These are phyloP conservation scores for Aspergillus sp. DNA, from an alignment of 2,329 filamentous ascomycete genomes.

Conservation along the genomic window DNA sequence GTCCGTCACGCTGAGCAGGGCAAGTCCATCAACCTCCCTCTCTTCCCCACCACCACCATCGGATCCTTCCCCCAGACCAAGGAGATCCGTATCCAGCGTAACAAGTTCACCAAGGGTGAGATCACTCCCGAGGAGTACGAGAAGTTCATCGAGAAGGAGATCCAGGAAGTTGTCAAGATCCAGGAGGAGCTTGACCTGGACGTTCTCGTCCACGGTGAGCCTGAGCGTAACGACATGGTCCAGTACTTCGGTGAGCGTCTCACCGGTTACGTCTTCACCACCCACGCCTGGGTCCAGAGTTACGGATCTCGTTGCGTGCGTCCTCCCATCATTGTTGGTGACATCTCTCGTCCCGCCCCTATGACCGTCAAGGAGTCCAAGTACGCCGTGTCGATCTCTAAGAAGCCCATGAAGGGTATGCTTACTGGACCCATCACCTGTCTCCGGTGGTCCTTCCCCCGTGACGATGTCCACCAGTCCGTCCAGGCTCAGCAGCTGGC, in stretches of 20 bases:
- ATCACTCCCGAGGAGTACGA: constrained; percentile 92
- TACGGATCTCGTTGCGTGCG: constrained; percentile 98
- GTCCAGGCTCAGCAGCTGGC: constrained; percentile 98
- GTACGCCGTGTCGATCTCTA: constrained; percentile 92
- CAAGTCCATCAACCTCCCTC: constrained; percentile 86
- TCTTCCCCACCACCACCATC: constrained; percentile 99
- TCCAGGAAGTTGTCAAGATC: constrained; percentile 89
- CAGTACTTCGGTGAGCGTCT: constrained; percentile 99
- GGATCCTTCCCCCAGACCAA: constrained; percentile 99
- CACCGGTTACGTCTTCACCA: constrained; percentile 97
- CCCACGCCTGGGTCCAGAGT: constrained; percentile 97
- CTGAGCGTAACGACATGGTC: constrained; percentile 99
- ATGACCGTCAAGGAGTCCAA: constrained; percentile 99
- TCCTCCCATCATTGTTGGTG: constrained; percentile 96
- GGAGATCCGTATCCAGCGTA: constrained; percentile 94
- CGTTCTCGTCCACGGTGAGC: constrained; percentile 97
- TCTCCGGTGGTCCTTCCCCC: constrained; percentile 98
- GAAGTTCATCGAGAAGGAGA: constrained; percentile 99
- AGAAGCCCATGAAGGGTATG: constrained; percentile 99
- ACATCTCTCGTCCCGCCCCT: constrained; percentile 91
- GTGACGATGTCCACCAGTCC: constrained; percentile 98
- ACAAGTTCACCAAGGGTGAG: constrained; percentile 98
- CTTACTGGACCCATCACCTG: constrained; percentile 98
- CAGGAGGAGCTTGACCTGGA: constrained; percentile 98
- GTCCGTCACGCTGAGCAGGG: constrained; percentile 83